Percentiles rank a stretch among this genome's conserved stretches.
Evolutionary conservation across 768 basidiomycete species (phyloP).

Genomic region (Russula griseocarnosa): DNA sequence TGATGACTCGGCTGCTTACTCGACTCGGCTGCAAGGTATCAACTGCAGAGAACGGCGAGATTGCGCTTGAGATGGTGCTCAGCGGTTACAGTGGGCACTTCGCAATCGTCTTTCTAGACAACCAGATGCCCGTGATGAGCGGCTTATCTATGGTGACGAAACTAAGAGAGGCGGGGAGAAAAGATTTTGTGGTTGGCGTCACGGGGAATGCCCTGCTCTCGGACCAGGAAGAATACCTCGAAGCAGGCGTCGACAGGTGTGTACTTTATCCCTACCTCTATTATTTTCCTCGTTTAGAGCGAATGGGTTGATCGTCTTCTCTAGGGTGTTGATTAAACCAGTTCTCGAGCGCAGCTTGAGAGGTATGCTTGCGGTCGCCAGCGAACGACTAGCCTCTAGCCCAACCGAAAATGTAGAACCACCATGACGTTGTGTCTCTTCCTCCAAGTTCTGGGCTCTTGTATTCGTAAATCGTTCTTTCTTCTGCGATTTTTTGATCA

Average conservation of each 20-base stretch:
- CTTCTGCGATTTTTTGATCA: background rate
- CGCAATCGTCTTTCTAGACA: conserved; percentile 55
- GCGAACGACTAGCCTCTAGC: conserved; percentile 34
- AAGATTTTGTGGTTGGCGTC: conserved; percentile 79
- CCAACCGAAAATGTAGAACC: conserved; percentile 29
- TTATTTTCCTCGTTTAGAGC: conserved; percentile 11
- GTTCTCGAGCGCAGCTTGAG: conserved; percentile 56
- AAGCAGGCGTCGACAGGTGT: conserved; percentile 72
- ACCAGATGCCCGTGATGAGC: conserved; percentile 82
- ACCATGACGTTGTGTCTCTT: conserved; percentile 11
- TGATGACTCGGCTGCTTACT: conserved; percentile 78
- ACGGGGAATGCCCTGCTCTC: conserved; percentile 48
- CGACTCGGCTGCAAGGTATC: conserved; percentile 74
- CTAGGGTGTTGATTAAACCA: conserved; percentile 74
- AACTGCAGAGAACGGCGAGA: conserved; percentile 79
- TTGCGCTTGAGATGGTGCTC: conserved; percentile 69
- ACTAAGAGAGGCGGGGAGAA: conserved; percentile 59
- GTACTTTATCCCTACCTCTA: conserved; percentile 29
- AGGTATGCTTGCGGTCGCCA: conserved; percentile 42
- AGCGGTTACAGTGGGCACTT: conserved; percentile 36
- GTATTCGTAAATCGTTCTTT: background rate
- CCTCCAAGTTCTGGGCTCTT: background rate
- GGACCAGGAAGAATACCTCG: conserved; percentile 65
- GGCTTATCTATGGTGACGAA: conserved; percentile 65
- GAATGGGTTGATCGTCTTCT: background rate